These are phyloP conservation scores for Aspergillus versicolor DNA, from an alignment of 2,329 filamentous ascomycete genomes.

Conservation along the genomic window DNA sequence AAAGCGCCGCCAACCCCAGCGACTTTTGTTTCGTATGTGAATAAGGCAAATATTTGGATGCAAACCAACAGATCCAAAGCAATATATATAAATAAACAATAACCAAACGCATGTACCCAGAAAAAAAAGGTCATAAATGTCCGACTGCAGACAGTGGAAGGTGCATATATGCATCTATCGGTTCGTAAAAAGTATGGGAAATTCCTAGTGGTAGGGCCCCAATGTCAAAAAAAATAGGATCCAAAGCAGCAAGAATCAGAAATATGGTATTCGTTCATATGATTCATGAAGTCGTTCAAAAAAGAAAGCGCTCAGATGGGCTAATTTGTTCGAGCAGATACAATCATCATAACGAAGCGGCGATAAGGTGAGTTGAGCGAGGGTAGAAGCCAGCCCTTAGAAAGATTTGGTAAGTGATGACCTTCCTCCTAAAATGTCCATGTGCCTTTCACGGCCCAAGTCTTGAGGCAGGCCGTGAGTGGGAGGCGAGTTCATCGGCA, in stretches of 20 bases:
- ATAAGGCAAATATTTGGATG: slow-evolving; percentile 1
- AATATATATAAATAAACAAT: slow-evolving; percentile 3
- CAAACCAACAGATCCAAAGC: neutral
- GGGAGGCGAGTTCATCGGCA: slow-evolving; percentile 27
- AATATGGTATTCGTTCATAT: slow-evolving; percentile 4
- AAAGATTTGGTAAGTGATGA: slow-evolving; percentile 32
- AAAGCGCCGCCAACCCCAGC: slow-evolving; percentile 9
- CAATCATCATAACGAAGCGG: neutral
- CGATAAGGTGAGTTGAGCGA: neutral
- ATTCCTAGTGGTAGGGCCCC: neutral
- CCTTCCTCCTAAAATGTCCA: slow-evolving; percentile 21
- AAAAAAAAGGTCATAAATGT: slow-evolving; percentile 9
- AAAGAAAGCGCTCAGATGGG: slow-evolving; percentile 3
- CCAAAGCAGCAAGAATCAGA: neutral
- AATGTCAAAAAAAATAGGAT: neutral
- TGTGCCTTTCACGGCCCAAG: slow-evolving; percentile 16
- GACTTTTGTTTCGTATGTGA: slow-evolving; percentile 12
- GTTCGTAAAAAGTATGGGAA: neutral
- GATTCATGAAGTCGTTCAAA: slow-evolving; percentile 9
- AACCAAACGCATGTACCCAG: slow-evolving; percentile 24
- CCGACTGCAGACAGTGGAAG: neutral
- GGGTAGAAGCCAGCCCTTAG: slow-evolving; percentile 7
- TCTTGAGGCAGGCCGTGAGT: slow-evolving; percentile 27
- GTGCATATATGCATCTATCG: neutral
- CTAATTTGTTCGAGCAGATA: neutral